These are phyloP conservation scores for Akanthomyces uredinophilus DNA, from an alignment of 2,329 filamentous ascomycete genomes.

Conservation along the genomic window DNA sequence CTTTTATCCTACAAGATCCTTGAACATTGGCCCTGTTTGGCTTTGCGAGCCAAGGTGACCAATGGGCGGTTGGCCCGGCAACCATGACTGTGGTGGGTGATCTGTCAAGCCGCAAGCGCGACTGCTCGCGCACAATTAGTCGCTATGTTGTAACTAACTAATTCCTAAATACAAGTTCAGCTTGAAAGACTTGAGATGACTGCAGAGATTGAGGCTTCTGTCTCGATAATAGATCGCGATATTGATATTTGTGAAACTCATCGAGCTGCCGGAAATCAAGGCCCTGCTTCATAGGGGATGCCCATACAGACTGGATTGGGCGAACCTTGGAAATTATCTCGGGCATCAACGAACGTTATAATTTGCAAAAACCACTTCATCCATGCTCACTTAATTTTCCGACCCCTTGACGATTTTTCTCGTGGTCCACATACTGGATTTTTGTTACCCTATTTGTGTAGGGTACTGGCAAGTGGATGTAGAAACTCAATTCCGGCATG, in stretches of 20 bases:
- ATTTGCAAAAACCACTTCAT: background rate
- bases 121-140: background rate
- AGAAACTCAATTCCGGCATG: too few relatives aligned
- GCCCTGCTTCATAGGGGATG: too few relatives aligned
- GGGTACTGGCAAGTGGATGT: background rate
- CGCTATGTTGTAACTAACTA: too few relatives aligned
- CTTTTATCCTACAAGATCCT: background rate
- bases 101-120: background rate
- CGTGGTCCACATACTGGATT: background rate
- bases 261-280: too few relatives aligned
- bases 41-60: slow-evolving; percentile 4
- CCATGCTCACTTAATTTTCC: background rate
- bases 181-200: too few relatives aligned
- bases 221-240: too few relatives aligned
- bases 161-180: too few relatives aligned
- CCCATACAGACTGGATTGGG: background rate
- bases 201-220: too few relatives aligned
- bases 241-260: too few relatives aligned
- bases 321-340: background rate
- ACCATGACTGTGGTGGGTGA: slow-evolving; percentile 9
- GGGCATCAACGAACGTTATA: background rate
- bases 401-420: background rate
- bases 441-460: background rate
- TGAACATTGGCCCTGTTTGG: background rate
- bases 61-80: slow-evolving; percentile 21